Evolutionary conservation across 2,329 filamentous ascomycete species (phyloP), one percentile per base, ranked within the genome.

Genomic region (Dryadomyces quercivorus): DNA sequence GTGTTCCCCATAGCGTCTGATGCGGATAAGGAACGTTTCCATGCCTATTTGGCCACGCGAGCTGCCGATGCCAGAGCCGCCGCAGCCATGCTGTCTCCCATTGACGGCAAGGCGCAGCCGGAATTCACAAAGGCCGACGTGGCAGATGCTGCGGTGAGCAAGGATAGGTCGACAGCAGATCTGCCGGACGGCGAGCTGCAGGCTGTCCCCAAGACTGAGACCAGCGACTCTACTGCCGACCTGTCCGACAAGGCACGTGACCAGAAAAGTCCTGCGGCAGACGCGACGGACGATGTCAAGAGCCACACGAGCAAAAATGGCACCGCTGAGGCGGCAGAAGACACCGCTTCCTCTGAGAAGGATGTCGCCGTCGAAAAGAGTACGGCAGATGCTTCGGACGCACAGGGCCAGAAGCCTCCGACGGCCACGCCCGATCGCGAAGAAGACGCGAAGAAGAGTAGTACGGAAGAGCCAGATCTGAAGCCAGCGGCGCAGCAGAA

Each of bases 11-110:
- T 60, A 2, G 13, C 47, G 2, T 51, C 52, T 16, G 53, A 51
- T n/a, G 51, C 38, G 8, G 59, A 59, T 15, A 53, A 56, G 20
- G 53, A 57, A 46, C 54, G 54, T 1, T 60, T 50, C 10, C 44
- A 18, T 2, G 49, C 54, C 8, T 59, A 53, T 20, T 50, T 57
- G 48, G 43, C 55, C 9, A 38, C 52, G 2, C 40, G 58, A 2
- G 53, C 55, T 5, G 48, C 44, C 43, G 31, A 38, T 4, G 51
- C 51, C 10, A 31, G 38, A 34, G 43, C 51, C 13, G 26, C 42
- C 5, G 26, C 50, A 5, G 43, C 20, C 2, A 18, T 21, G 20
- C 15, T 22, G 18, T 15, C 31, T 16, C n/a, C 47, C 16, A 42
- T n/a, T 15, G 15, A 50, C 15, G 47, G 22, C 13, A 34, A 49